phyloP scores from a whole-genome alignment of 495 filamentous ascomycete genomes.

The Pseudoneurospora amorphoporcata region DNA sequence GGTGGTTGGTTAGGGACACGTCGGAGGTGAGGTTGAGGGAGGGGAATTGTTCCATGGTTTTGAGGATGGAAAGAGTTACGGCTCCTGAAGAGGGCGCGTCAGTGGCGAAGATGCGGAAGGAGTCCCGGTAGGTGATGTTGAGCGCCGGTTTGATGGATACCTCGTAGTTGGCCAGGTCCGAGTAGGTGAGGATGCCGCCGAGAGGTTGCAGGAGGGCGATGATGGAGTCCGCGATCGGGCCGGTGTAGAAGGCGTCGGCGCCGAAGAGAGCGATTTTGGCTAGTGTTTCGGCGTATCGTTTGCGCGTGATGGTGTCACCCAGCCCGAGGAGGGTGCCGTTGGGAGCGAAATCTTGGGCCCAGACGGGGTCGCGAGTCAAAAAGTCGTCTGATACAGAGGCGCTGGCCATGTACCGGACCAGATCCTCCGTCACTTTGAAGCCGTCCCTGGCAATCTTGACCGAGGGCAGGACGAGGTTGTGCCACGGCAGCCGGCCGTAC shows the following conservation, averaged over 20 bases:
- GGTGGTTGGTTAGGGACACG: slow-evolving; percentile 52
- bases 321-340: slow-evolving; percentile 51
- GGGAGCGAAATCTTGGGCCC: slow-evolving; percentile 83
- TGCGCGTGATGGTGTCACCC: slow-evolving; percentile 67
- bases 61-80: slow-evolving; percentile 62
- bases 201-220: slow-evolving; percentile 50
- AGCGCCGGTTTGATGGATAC: slow-evolving; percentile 50
- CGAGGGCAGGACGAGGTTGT: slow-evolving; percentile 54
- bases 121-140: slow-evolving; percentile 57
- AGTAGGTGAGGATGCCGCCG: slow-evolving; percentile 75
- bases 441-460: slow-evolving; percentile 66
- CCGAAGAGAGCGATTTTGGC: slow-evolving; percentile 63
- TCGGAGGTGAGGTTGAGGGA: slow-evolving; percentile 21
- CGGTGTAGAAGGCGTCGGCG: slow-evolving; percentile 65
- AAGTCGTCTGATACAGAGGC: slow-evolving; percentile 43
- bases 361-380: slow-evolving; percentile 58
- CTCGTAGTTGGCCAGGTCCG: slow-evolving; percentile 62
- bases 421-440: slow-evolving; percentile 56
- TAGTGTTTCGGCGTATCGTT: slow-evolving; percentile 66
- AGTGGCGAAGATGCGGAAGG: slow-evolving; percentile 53
- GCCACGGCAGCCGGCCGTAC: slow-evolving; percentile 37
- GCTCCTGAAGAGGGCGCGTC: slow-evolving; percentile 65
- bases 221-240: slow-evolving; percentile 58
- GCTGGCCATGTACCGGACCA: slow-evolving; percentile 54
- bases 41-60: slow-evolving; percentile 65